These are phyloP conservation scores for Microsporum canis DNA, from an alignment of 2,329 filamentous ascomycete species.

Conservation along the genomic window DNA sequence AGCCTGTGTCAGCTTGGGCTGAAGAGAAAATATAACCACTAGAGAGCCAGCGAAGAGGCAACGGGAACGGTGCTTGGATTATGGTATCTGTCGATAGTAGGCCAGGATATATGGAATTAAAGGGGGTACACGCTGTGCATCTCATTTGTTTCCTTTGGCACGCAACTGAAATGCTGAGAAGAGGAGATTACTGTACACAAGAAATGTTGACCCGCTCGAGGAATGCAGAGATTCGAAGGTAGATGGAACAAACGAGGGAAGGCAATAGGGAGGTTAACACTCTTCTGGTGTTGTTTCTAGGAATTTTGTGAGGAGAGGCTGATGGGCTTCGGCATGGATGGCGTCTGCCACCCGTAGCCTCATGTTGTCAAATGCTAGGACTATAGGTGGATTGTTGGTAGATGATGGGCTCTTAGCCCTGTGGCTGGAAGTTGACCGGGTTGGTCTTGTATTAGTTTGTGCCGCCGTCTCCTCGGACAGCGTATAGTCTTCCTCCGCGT, in stretches of 20 bases:
- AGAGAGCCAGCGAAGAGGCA: too few relatives aligned
- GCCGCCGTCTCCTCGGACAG: not conserved
- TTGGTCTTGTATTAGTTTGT: not conserved
- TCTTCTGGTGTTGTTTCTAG: slow-evolving; percentile 19
- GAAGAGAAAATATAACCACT: too few relatives aligned
- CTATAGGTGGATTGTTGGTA: slow-evolving; percentile 40
- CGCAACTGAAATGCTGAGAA: not conserved
- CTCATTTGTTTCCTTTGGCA: not conserved
- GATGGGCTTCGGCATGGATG: slow-evolving; percentile 45
- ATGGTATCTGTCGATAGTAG: too few relatives aligned
- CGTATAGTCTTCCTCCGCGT: not conserved
- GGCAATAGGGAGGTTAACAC: not conserved
- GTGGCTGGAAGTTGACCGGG: not conserved
- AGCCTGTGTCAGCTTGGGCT: too few relatives aligned
- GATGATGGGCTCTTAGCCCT: not conserved
- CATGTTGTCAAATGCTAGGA: slow-evolving; percentile 55
- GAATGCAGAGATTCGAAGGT: not conserved
- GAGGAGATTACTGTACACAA: not conserved
- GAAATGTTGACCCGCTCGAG: not conserved
- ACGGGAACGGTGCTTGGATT: too few relatives aligned
- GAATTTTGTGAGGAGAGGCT: slow-evolving; percentile 45
- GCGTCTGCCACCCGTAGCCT: slow-evolving; percentile 50
- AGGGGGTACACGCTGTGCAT: not conserved
- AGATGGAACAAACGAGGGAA: not conserved
- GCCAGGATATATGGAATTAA: not conserved